Conservation (phyloP, 139 green algal genomes). For the Haematococcus lacustris region DNA sequence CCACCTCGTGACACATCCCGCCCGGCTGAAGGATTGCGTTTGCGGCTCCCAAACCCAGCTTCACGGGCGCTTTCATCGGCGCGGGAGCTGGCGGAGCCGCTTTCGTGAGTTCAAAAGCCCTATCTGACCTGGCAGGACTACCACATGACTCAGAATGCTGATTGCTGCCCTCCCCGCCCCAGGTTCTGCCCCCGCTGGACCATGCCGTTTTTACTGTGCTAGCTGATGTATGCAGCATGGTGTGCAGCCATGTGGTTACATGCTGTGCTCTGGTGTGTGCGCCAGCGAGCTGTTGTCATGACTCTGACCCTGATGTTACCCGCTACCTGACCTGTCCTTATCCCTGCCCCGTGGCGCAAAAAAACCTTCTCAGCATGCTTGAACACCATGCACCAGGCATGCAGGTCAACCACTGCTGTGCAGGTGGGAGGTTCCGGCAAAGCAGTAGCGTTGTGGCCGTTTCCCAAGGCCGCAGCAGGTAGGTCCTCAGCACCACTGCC, state of each 20-base stretch:
- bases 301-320: background rate
- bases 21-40: background rate
- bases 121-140: background rate
- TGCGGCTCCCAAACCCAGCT: background rate
- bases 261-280: background rate
- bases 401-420: background rate
- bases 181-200: too few relatives aligned
- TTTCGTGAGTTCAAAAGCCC: background rate
- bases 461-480: constrained; percentile 5
- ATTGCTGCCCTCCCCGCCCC: too few relatives aligned
- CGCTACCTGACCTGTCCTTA: background rate
- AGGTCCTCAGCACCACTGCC: constrained; percentile 10
- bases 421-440: constrained; percentile 20
- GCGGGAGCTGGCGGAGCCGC: background rate
- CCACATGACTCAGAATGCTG: too few relatives aligned
- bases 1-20: too few relatives aligned
- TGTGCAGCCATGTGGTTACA: background rate
- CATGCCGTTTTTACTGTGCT: too few relatives aligned
- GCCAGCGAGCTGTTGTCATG: background rate
- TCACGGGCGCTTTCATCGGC: constrained; percentile 1
- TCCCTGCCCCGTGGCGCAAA: background rate
- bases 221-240: too few relatives aligned
- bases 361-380: too few relatives aligned
- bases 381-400: too few relatives aligned
- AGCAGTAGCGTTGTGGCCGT: constrained; percentile 20